These are phyloP conservation scores for Dioscorea alata DNA, from an alignment of 106 monocot genomes.

Conservation along the genomic window DNA sequence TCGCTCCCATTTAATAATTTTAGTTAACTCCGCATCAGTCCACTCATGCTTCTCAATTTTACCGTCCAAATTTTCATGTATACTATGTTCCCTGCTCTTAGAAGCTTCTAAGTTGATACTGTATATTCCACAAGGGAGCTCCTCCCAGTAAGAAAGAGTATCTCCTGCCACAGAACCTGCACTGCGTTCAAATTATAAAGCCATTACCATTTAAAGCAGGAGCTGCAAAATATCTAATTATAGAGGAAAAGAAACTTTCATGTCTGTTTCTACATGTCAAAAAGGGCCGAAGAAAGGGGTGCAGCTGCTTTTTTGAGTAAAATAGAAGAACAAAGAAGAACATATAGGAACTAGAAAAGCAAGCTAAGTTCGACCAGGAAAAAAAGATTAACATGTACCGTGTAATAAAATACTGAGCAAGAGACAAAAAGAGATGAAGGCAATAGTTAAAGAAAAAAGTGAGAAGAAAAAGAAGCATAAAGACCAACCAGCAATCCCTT, in stretches of 20 bases:
- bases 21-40: slow-evolving; percentile 40
- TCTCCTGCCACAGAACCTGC: slow-evolving; percentile 19
- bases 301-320: too few species aligned
- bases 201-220: slow-evolving; percentile 9
- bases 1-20: slow-evolving; percentile 77
- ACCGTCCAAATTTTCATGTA: slow-evolving; percentile 23
- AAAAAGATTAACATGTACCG: too few species aligned
- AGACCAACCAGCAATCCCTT: neutral
- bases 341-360: too few species aligned
- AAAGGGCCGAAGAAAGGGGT: too few species aligned
- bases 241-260: too few species aligned
- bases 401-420: neutral
- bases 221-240: slow-evolving; percentile 13
- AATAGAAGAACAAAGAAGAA: too few species aligned
- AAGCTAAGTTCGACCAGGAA: too few species aligned
- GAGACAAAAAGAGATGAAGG: neutral
- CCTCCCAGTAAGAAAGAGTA: slow-evolving; percentile 56
- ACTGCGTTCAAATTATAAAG: slow-evolving; percentile 1
- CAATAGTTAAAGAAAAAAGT: too few species aligned
- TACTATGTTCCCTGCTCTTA: slow-evolving; percentile 2
- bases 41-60: slow-evolving; percentile 63
- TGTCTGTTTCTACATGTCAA: too few species aligned
- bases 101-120: slow-evolving; percentile 45
- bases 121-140: slow-evolving; percentile 85
- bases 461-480: neutral